Evolutionary conservation across 768 basidiomycete species (phyloP), one percentile per base, ranked within the genome.

Genomic region (Mrakia frigida): DNA sequence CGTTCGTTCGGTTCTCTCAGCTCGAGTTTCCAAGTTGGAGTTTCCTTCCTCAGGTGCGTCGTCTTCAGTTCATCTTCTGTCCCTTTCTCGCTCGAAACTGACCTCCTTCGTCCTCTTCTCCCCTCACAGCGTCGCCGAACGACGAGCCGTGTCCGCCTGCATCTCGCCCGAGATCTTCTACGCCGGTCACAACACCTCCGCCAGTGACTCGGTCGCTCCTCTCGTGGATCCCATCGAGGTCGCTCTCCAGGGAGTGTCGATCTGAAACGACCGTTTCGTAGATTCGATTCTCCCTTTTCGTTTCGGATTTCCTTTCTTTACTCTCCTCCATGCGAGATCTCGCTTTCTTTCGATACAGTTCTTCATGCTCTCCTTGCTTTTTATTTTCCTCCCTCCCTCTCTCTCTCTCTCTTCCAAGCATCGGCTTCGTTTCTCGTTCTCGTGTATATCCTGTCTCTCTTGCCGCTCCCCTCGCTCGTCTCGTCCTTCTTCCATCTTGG

Each of bases 161-260:
- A 95, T 94, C 0, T 92, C 91, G 73, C 94, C 94, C 14, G 94
- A 94, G 82, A 87, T 93, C 46, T 92, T 93, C 88, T 94, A 94
- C 81, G 74, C 67, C 50, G 72, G 71, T n/a, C 76, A 77, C 23
- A 14, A 11, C 52, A 50, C 39, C 46, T 28, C 37, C 11, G 31
- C 59, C 28, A 21, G 75, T 14, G 46, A 59, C 59, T 56, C 69
- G 31, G 43, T 60, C 39, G 73, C 71, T 43, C 61, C 63, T 46
- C 53, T 73, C 65, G 50, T 79, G 16, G 78, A 79, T 43, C 71
- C 75, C 35, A 35, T 76, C 25, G 60, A 75, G 53, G 70, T 73
- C 50, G 74, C 70, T n/a, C 53, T 65, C 21, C 31, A 75, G 56
- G 61, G 53, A 56, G 56, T 70, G 52, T 71, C 16, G n/a, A 46